phyloP scores from a whole-genome alignment of 1,139 yeast species.

The Candida freyschussii region DNA sequence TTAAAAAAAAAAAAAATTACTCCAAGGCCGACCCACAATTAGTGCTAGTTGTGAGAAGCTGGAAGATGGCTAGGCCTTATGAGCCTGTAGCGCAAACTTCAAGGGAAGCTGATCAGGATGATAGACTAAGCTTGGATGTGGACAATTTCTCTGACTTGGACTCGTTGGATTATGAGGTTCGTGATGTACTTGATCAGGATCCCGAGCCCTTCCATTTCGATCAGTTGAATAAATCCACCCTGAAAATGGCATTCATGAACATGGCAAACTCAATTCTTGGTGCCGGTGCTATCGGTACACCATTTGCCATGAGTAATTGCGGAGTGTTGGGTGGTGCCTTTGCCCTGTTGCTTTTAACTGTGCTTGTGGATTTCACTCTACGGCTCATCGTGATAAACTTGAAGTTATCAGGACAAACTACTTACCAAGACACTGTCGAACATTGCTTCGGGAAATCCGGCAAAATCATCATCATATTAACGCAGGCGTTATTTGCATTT shows the following conservation, averaged over 20 bases:
- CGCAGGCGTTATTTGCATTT: conserved; percentile 86
- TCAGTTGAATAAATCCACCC: conserved; percentile 29
- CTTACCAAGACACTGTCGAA: conserved; percentile 84
- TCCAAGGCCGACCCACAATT: no score
- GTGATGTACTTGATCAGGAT: conserved; percentile 14
- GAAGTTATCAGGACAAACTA: conserved; percentile 64
- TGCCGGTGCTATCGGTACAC: conserved; percentile 93
- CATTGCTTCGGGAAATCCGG: conserved; percentile 77
- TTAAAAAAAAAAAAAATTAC: no score
- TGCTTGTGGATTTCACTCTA: conserved; percentile 84
- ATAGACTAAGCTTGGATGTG: conserved; percentile 12
- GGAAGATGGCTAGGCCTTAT: not conserved
- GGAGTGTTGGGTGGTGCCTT: conserved; percentile 75
- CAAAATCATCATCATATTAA: conserved; percentile 56
- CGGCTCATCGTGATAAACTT: conserved; percentile 80
- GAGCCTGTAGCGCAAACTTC: not conserved
- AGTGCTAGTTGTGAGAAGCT: no score
- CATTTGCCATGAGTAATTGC: conserved; percentile 77
- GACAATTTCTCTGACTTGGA: conserved; percentile 21
- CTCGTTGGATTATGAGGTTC: conserved; percentile 22
- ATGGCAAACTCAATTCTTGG: conserved; percentile 94
- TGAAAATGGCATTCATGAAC: conserved; percentile 92
- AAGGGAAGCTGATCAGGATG: conserved; percentile 2
- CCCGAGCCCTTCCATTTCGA: conserved; percentile 17
- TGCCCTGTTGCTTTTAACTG: conserved; percentile 53